Conservation (phyloP, 345 rosid genomes). For the Gossypium turneri region DNA sequence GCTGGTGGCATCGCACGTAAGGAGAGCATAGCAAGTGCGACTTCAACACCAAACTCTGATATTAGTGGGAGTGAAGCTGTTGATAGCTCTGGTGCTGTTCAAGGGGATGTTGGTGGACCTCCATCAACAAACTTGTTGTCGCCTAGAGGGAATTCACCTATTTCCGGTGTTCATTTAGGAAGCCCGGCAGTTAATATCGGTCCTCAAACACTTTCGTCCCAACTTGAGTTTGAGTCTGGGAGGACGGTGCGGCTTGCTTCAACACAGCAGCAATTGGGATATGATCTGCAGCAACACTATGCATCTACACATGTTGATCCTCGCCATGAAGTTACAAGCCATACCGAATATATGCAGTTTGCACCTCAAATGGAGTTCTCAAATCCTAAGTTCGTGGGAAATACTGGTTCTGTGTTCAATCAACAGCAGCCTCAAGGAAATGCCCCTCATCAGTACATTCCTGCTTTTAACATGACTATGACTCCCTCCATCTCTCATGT, state of each 20-base stretch:
- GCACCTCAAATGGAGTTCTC: conserved; percentile 45
- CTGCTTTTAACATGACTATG: conserved; percentile 45
- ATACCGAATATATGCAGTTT: conserved; percentile 30
- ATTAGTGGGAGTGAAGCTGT: conserved; percentile 45
- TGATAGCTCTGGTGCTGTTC: conserved; percentile 38
- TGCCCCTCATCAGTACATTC: conserved; percentile 41
- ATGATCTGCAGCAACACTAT: conserved; percentile 35
- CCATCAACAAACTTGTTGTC: conserved; percentile 34
- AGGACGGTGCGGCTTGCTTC: conserved; percentile 26
- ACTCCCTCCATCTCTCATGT: conserved; percentile 35
- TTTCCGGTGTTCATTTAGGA: conserved; percentile 30
- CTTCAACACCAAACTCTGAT: conserved; percentile 68
- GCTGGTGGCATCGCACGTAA: conserved; percentile 39
- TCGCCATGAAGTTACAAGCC: conserved; percentile 30
- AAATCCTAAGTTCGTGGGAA: conserved; percentile 32
- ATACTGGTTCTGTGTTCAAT: conserved; percentile 29
- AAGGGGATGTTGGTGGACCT: conserved; percentile 31
- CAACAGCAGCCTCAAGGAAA: conserved; percentile 36
- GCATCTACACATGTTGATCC: conserved; percentile 40
- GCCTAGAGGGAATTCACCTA: conserved; percentile 27
- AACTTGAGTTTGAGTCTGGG: conserved; percentile 41
- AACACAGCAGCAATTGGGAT: conserved; percentile 38
- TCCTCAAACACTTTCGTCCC: conserved; percentile 34
- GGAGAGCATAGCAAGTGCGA: conserved; percentile 57
- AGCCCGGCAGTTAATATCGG: conserved; percentile 32